These are phyloP conservation scores for Wickerhamomyces alni DNA, from an alignment of 805 yeast species.

Conservation along the genomic window DNA sequence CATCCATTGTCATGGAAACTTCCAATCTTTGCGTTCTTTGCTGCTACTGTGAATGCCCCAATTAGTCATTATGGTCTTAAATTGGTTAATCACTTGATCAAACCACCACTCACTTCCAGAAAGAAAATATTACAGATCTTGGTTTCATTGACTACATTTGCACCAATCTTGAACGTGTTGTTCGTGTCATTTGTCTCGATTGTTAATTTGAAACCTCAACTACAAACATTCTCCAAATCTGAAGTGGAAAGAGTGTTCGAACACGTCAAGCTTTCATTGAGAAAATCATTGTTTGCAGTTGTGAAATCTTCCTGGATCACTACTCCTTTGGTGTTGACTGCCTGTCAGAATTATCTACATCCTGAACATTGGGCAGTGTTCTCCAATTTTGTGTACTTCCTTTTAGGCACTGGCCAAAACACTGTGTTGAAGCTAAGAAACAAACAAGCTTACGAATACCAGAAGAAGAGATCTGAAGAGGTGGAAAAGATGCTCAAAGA, in stretches of 20 bases:
- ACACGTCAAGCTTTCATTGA: conserved; percentile 25
- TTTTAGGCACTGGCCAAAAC: conserved; percentile 59
- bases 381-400: conserved; percentile 50
- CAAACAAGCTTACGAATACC: conserved; percentile 16
- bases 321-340: conserved; percentile 41
- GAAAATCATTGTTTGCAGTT: conserved; percentile 38
- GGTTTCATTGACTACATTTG: conserved; percentile 45
- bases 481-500: conserved; percentile 18
- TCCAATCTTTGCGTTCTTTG: conserved; percentile 50
- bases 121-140: conserved; percentile 45
- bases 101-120: conserved; percentile 32
- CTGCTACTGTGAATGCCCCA: conserved; percentile 50
- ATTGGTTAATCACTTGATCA: conserved; percentile 37
- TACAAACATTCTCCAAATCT: conserved; percentile 8
- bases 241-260: conserved; percentile 11
- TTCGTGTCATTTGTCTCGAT: conserved; percentile 49
- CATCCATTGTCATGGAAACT: conserved; percentile 31
- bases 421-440: conserved; percentile 40
- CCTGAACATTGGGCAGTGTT: conserved; percentile 64
- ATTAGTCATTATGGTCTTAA: conserved; percentile 48
- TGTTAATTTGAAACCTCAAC: conserved; percentile 31
- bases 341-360: conserved; percentile 52
- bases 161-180: conserved; percentile 45
- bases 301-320: conserved; percentile 50
- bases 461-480: conserved; percentile 16